Evolutionary conservation across 1,284 basidiomycete genomes (phyloP).

Genomic region (Meira miltonrushii): DNA sequence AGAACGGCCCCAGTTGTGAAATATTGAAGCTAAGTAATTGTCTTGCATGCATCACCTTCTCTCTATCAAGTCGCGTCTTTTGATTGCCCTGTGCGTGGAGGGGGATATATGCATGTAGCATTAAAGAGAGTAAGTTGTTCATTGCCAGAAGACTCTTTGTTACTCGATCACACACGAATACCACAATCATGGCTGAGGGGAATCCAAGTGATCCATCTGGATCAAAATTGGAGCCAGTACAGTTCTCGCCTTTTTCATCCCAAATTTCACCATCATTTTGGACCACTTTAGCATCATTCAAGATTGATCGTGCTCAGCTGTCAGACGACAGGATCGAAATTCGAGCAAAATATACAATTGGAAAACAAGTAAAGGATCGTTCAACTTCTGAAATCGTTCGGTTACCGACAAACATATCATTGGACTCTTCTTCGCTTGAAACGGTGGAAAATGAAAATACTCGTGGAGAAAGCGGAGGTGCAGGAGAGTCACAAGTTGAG

Average conservation of each 20-base stretch:
- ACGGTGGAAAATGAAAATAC: neutral
- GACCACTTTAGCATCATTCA: conserved; percentile 80
- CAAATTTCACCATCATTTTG: conserved; percentile 86
- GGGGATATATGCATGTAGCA: too few species aligned
- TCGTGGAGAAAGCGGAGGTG: neutral
- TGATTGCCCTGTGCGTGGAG: too few species aligned
- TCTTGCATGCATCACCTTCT: too few species aligned
- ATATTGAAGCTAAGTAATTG: too few species aligned
- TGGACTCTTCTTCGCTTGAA: conserved; percentile 29
- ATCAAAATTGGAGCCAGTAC: conserved; percentile 55
- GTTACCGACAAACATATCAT: conserved; percentile 37
- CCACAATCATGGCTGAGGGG: too few species aligned
- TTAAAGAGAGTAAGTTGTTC: too few species aligned
- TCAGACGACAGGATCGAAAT: conserved; percentile 69
- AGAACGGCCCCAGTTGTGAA: too few species aligned
- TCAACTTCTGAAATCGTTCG: conserved; percentile 59
- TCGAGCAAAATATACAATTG: conserved; percentile 66
- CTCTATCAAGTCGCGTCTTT: too few species aligned
- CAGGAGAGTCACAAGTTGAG: neutral
- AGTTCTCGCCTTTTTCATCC: conserved; percentile 81
- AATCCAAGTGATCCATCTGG: neutral
- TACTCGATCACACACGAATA: too few species aligned
- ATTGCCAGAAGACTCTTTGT: too few species aligned
- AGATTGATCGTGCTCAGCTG: conserved; percentile 83
- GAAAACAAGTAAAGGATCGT: conserved; percentile 68